These are phyloP conservation scores for Cymbopogon flexuosus DNA, from an alignment of 202 grass and related monocot species.

Conservation along the genomic window DNA sequence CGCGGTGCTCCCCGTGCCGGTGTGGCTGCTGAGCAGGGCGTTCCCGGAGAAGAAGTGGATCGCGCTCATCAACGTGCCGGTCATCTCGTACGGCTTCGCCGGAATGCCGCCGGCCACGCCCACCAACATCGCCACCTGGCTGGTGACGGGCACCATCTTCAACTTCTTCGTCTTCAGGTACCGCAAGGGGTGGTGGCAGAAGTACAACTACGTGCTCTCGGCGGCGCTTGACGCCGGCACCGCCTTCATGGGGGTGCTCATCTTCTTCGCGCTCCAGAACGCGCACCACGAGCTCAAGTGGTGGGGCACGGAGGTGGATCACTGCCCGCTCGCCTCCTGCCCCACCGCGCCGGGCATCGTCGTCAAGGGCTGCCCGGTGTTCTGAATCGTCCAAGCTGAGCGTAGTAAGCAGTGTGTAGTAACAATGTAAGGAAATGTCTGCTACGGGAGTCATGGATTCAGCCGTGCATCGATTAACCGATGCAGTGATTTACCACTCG, in stretches of 20 bases:
- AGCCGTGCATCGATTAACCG: not conserved
- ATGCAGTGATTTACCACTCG: not conserved
- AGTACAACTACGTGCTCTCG: slow-evolving; percentile 97
- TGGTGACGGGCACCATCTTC: slow-evolving; percentile 86
- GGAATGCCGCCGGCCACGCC: slow-evolving; percentile 98
- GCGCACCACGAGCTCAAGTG: slow-evolving; percentile 72
- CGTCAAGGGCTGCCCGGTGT: slow-evolving; percentile 89
- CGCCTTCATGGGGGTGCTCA: slow-evolving; percentile 95
- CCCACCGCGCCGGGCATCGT: slow-evolving; percentile 78
- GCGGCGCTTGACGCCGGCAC: slow-evolving; percentile 95
- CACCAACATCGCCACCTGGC: slow-evolving; percentile 97
- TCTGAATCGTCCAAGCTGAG: slow-evolving; percentile 38
- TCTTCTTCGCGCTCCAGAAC: slow-evolving; percentile 98
- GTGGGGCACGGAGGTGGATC: slow-evolving; percentile 96
- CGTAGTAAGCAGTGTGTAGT: not conserved
- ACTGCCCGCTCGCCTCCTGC: slow-evolving; percentile 87
- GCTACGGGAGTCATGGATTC: not conserved
- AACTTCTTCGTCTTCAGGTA: slow-evolving; percentile 94
- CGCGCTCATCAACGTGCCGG: slow-evolving; percentile 85
- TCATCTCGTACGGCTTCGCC: slow-evolving; percentile 97
- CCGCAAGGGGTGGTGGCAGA: slow-evolving; percentile 96
- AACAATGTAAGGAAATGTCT: not conserved
- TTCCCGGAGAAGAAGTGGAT: slow-evolving; percentile 99
- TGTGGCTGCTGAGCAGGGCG: slow-evolving; percentile 84
- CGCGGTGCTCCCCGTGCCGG: slow-evolving; percentile 79